Evolutionary conservation across 352 stramenopile species (phyloP), one percentile per base, ranked within the genome.

Genomic region (Lagenidium giganteum): DNA sequence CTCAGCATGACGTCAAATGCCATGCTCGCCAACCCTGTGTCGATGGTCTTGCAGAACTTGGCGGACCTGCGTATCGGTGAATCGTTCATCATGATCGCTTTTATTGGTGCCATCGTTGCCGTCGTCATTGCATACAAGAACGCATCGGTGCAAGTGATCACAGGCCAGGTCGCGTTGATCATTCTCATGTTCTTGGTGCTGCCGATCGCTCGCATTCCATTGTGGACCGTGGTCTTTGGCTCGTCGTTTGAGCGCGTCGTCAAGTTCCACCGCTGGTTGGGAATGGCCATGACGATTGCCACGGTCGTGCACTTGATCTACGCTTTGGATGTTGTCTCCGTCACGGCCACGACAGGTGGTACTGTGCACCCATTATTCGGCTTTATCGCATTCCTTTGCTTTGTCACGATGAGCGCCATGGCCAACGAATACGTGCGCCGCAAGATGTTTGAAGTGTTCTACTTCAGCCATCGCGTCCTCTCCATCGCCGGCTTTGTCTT

Each of bases 261-360:
- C 58, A 90, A 89, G 64, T 93, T 90, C 36, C 80, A 93, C 51
- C 80, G 80, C 36, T 89, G 76, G 72, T 61, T 93, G n/a, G 80
- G 77, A 6, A 41, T 87, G 34, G 33, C 63, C 20, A 62, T 85
- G 52, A 74, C 64, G 14, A 32, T 87, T 11, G 61, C 68, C 7
- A 61, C 71, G 23, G 42, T 90, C 25, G 46, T 88, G 5, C 80
- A 92, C 55, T 46, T 89, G 31, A 46, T 87, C 8, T 41, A 76
- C 36, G 69, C 58, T 2, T 61, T 61, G 13, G 26, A 77, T 5
- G 59, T 83, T 9, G 72, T 70, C 11, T 48, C 54, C 20, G 29
- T 77, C 22, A 68, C 57, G 5, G 37, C 57, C 16, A 67, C 59
- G 2, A 67, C n/a, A n/a, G n/a, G n/a, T n/a, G n/a, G n/a, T n/a